These are phyloP conservation scores for Madurella fahalii DNA, from an alignment of 2,329 filamentous ascomycete genomes.

Conservation along the genomic window DNA sequence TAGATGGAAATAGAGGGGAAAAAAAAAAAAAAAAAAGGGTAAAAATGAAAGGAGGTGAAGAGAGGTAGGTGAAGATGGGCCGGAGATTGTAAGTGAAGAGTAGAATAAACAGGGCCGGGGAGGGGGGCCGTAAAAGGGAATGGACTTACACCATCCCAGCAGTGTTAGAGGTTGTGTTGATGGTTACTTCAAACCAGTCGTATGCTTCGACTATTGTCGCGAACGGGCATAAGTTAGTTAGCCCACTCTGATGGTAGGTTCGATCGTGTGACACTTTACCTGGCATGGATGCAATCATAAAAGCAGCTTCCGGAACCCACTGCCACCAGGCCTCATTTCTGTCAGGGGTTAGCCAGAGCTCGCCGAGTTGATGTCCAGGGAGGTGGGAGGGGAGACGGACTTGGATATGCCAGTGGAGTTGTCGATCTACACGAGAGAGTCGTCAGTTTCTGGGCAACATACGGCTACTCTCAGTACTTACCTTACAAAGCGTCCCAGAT, in stretches of 20 bases:
- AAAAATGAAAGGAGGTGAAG: neutral
- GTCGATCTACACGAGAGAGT: conserved; percentile 13
- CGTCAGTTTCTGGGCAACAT: too few species aligned
- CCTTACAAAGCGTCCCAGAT: conserved; percentile 26
- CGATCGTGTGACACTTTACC: conserved; percentile 5
- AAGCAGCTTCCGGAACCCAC: conserved; percentile 21
- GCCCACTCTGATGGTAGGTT: neutral
- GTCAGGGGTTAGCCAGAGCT: neutral
- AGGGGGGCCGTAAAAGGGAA: too few species aligned
- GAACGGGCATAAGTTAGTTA: neutral
- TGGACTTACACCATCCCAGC: conserved; percentile 21
- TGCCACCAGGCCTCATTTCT: conserved; percentile 26
- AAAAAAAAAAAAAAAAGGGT: too few species aligned
- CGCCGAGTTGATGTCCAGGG: too few species aligned
- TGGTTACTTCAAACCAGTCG: conserved; percentile 27
- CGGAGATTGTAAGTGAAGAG: too few species aligned
- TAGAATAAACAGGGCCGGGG: too few species aligned
- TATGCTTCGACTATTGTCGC: conserved; percentile 16
- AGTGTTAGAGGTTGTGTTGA: conserved; percentile 22
- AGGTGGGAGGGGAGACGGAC: conserved; percentile 5
- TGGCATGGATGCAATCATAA: conserved; percentile 19
- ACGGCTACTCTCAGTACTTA: conserved; percentile 1
- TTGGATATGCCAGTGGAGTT: conserved; percentile 19
- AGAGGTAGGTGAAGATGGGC: too few species aligned
- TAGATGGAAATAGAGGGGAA: too few species aligned